These are phyloP conservation scores for Lichtheimia hyalospora DNA, from an alignment of 371 early-diverging fungal genomes.

Conservation along the genomic window DNA sequence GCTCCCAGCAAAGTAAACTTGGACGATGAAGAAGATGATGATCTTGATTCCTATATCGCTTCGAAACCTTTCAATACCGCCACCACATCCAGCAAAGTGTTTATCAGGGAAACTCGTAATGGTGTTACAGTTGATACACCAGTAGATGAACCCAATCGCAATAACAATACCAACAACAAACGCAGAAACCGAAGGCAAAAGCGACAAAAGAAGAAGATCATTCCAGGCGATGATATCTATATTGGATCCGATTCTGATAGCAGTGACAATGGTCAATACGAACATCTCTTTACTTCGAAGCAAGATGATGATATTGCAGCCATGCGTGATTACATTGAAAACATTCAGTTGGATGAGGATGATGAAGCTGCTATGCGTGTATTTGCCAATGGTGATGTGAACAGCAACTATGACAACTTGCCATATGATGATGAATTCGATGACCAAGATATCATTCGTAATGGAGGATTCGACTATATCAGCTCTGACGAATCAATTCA, in stretches of 20 bases:
- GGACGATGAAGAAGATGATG: neutral
- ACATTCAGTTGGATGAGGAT: slow-evolving; percentile 17
- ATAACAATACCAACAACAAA: slow-evolving; percentile 2
- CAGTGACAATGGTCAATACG: slow-evolving; percentile 20
- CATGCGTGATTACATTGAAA: slow-evolving; percentile 45
- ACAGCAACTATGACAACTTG: slow-evolving; percentile 9
- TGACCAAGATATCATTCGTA: slow-evolving; percentile 18
- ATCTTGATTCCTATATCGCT: neutral
- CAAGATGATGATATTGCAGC: slow-evolving; percentile 30
- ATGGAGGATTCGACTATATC: slow-evolving; percentile 13
- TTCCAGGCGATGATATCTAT: slow-evolving; percentile 23
- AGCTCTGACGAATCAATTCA: slow-evolving; percentile 23
- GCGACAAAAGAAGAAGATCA: slow-evolving; percentile 15
- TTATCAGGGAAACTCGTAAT: too few species aligned
- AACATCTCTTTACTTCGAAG: neutral
- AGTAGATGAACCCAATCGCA: neutral
- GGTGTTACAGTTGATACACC: too few species aligned
- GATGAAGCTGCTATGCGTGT: slow-evolving; percentile 9
- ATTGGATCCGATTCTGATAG: slow-evolving; percentile 9
- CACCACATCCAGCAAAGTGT: too few species aligned
- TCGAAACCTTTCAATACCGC: neutral
- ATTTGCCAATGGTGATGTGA: slow-evolving; percentile 13
- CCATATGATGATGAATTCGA: slow-evolving; percentile 1
- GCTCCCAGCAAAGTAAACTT: neutral
- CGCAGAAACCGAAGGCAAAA: slow-evolving; percentile 3